These are phyloP conservation scores for Xylaria sp. DNA, from an alignment of 2,329 filamentous ascomycete genomes.

Conservation along the genomic window DNA sequence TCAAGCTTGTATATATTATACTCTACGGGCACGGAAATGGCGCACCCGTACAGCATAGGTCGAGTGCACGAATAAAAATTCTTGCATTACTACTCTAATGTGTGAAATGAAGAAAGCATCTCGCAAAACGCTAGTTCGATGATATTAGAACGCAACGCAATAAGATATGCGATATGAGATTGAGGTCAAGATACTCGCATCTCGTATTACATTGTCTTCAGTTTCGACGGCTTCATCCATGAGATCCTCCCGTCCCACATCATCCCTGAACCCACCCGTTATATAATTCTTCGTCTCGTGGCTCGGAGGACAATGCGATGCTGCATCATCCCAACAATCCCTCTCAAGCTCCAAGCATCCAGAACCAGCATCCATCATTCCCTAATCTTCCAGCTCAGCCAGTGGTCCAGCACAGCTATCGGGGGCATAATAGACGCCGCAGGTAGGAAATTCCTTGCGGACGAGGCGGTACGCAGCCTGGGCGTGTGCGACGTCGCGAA, in stretches of 20 bases:
- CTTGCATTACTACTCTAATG: background rate
- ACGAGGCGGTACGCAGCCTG: background rate
- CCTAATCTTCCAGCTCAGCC: constrained; percentile 8
- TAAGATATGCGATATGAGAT: background rate
- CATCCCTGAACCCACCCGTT: background rate
- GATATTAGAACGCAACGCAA: background rate
- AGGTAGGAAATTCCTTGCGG: background rate
- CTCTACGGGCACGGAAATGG: background rate
- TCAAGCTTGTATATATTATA: background rate
- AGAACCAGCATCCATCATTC: background rate
- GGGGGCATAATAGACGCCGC: background rate
- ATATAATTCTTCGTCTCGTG: background rate
- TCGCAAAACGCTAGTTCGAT: background rate
- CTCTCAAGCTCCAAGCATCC: background rate
- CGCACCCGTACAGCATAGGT: background rate
- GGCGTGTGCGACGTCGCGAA: constrained; percentile 17
- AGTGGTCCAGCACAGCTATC: constrained; percentile 25
- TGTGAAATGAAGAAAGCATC: background rate
- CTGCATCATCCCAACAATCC: background rate
- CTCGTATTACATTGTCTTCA: background rate
- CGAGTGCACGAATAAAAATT: background rate
- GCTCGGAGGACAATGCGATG: background rate
- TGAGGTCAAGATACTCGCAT: background rate
- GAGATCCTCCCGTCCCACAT: background rate
- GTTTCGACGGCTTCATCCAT: background rate